Conservation (phyloP, 1,139 yeast genomes). For the Diutina rugosa region DNA sequence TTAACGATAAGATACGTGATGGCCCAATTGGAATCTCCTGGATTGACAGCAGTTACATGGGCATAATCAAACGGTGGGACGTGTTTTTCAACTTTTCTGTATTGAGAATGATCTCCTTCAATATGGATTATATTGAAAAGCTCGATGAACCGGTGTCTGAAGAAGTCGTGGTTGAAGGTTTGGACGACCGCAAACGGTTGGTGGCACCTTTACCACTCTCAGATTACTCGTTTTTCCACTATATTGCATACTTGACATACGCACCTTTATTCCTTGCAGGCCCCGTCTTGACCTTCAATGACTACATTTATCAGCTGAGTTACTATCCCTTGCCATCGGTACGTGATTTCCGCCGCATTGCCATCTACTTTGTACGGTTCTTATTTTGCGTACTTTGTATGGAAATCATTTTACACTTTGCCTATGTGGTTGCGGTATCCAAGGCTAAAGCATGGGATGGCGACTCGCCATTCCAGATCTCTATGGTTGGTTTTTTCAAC, state of each 20-base stretch:
- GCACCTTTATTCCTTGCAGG: constrained; percentile 93
- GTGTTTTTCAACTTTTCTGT: constrained; percentile 87
- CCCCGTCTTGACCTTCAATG: constrained; percentile 87
- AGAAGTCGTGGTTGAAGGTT: constrained; percentile 8
- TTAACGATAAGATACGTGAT: constrained; percentile 57
- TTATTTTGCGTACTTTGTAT: constrained; percentile 64
- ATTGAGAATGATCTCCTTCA: constrained; percentile 71
- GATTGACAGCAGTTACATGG: constrained; percentile 48
- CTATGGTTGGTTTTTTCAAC: constrained; percentile 89
- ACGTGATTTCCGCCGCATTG: constrained; percentile 28
- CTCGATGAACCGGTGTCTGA: constrained; percentile 6
- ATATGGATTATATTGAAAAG: constrained; percentile 55
- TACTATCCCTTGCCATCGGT: constrained; percentile 18
- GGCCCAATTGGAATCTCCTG: constrained; percentile 37
- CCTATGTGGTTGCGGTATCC: constrained; percentile 89
- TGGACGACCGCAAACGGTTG: constrained; percentile 57
- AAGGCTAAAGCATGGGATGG: constrained; percentile 83
- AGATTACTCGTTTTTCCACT: constrained; percentile 53
- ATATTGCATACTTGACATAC: constrained; percentile 65
- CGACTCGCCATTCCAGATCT: constrained; percentile 81
- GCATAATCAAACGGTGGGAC: constrained; percentile 87
- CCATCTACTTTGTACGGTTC: constrained; percentile 55
- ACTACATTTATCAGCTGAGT: constrained; percentile 63
- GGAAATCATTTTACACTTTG: constrained; percentile 81
- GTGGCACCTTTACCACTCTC: constrained; percentile 45